These are phyloP conservation scores for Yarrowia sp. DNA, from an alignment of 805 yeast genomes.

Conservation along the genomic window DNA sequence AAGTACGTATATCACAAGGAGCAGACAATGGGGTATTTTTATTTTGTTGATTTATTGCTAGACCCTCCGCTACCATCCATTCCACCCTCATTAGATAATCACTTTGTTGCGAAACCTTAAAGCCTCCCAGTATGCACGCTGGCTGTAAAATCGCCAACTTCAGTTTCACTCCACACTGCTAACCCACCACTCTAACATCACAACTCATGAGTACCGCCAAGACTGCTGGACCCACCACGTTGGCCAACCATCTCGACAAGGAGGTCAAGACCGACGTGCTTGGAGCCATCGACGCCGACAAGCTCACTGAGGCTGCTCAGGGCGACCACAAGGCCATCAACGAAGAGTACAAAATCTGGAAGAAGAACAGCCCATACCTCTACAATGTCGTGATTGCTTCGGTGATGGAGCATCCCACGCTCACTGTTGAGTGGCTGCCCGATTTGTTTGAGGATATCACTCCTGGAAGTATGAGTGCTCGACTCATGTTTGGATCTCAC, in stretches of 20 bases:
- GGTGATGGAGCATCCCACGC: slow-evolving; percentile 62
- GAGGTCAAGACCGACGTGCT: slow-evolving; percentile 26
- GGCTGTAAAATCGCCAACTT: slow-evolving; percentile 1
- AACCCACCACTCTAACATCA: background rate
- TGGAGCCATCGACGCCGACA: slow-evolving; percentile 15
- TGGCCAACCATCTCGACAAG: slow-evolving; percentile 25
- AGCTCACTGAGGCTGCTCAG: slow-evolving; percentile 10
- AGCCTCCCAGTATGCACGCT: background rate
- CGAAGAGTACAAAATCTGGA: slow-evolving; percentile 52
- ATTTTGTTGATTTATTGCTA: too few relatives aligned
- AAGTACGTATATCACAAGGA: too few relatives aligned
- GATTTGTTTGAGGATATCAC: slow-evolving; percentile 43
- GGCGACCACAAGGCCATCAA: slow-evolving; percentile 24
- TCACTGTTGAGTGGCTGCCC: slow-evolving; percentile 62
- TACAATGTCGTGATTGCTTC: slow-evolving; percentile 55
- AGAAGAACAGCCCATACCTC: slow-evolving; percentile 56
- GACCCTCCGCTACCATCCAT: too few relatives aligned
- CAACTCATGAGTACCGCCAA: slow-evolving; percentile 7
- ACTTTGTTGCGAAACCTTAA: too few relatives aligned
- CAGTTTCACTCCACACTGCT: background rate
- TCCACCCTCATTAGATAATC: too few relatives aligned
- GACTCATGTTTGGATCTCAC: slow-evolving; percentile 63
- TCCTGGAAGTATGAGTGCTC: slow-evolving; percentile 35
- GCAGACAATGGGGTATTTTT: too few relatives aligned
- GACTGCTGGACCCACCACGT: slow-evolving; percentile 19